These are phyloP conservation scores for Pestalotiopsis sp. DNA, from an alignment of 2,329 filamentous ascomycete genomes.

Conservation along the genomic window DNA sequence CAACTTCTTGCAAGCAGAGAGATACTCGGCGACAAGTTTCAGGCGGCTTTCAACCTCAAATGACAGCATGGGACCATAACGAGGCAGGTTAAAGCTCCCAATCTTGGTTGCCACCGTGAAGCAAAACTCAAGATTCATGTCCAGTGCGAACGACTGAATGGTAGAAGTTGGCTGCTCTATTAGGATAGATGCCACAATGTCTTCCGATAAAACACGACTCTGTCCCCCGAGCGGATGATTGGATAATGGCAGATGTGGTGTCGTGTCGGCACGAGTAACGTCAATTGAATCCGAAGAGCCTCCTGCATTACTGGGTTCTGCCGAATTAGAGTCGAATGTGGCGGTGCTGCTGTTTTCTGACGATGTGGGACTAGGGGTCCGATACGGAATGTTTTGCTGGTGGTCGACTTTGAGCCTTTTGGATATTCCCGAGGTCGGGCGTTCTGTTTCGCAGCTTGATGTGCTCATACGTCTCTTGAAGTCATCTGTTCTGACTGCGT, in stretches of 20 bases:
- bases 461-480: neutral
- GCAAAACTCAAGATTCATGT: neutral
- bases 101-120: neutral
- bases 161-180: neutral
- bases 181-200: neutral
- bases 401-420: neutral
- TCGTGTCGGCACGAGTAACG: neutral
- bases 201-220: neutral
- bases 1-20: neutral
- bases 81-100: neutral
- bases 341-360: neutral
- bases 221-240: neutral
- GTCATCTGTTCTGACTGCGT: neutral
- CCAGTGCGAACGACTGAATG: neutral
- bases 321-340: neutral
- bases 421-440: neutral
- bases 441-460: neutral
- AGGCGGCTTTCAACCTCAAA: neutral
- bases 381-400: neutral
- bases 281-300: neutral
- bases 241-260: neutral
- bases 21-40: neutral
- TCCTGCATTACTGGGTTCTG: neutral
- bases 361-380: neutral
- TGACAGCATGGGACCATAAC: neutral